Percentiles rank a stretch among this genome's conserved stretches.
phyloP scores from a whole-genome alignment of 2,329 filamentous ascomycete genomes.

The Sphaerulina vaccinii region DNA sequence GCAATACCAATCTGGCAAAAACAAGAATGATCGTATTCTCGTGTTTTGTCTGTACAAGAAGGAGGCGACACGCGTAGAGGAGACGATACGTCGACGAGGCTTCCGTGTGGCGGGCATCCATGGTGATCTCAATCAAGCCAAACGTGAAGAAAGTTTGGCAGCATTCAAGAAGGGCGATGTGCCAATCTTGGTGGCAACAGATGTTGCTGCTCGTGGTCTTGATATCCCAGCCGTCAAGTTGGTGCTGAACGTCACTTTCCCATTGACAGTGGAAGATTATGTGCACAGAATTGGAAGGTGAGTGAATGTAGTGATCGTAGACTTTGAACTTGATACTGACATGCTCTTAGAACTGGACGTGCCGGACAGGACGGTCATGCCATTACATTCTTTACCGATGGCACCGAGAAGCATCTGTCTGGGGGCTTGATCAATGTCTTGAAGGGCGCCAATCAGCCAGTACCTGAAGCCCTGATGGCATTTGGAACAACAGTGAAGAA shows the following conservation, averaged over 20 bases:
- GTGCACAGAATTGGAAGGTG: conserved; percentile 85
- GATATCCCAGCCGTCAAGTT: conserved; percentile 95
- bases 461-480: conserved; percentile 87
- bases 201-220: conserved; percentile 89
- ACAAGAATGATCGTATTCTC: conserved; percentile 77
- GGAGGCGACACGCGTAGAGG: conserved; percentile 86
- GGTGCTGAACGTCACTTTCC: conserved; percentile 94
- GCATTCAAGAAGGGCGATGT: conserved; percentile 86
- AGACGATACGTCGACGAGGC: conserved; percentile 73
- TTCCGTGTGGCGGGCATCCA: conserved; percentile 89
- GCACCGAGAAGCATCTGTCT: conserved; percentile 80
- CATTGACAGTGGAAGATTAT: conserved; percentile 92
- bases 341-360: conserved; percentile 69
- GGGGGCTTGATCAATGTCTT: conserved; percentile 93
- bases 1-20: conserved; percentile 70
- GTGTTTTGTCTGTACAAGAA: conserved; percentile 99
- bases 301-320: conserved; percentile 4
- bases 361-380: conserved; percentile 86
- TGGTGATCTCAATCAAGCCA: conserved; percentile 85
- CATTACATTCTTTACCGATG: conserved; percentile 91
- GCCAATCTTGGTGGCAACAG: conserved; percentile 85
- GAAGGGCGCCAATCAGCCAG: conserved; percentile 84
- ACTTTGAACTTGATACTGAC: conserved; percentile 13
- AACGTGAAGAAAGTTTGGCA: conserved; percentile 81
- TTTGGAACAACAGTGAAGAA: conserved; percentile 99